phyloP scores from a whole-genome alignment of 257 asterid species.

The Ophiorrhiza pumila region DNA sequence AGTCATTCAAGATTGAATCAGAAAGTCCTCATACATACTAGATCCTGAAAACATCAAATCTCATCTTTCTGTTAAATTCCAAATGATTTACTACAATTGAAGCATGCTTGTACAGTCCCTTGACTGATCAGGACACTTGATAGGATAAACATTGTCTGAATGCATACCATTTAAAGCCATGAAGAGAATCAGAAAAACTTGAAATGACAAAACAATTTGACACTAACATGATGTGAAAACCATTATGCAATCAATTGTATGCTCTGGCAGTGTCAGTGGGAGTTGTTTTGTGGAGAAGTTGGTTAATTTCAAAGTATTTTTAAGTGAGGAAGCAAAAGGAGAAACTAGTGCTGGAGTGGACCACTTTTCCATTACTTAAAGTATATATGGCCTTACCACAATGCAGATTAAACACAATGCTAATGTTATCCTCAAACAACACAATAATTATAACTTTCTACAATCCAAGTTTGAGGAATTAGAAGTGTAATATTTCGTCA shows the following conservation, averaged over 20 bases:
- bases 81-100: not conserved
- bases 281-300: not conserved
- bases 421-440: not conserved
- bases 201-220: not conserved
- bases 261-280: not conserved
- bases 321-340: conserved; percentile 1
- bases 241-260: not conserved
- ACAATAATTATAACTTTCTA: not conserved
- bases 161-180: not conserved
- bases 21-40: not conserved
- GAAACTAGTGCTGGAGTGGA: conserved; percentile 5
- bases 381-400: conserved; percentile 3
- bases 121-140: not conserved
- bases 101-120: not conserved
- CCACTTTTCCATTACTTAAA: conserved; percentile 10
- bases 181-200: not conserved
- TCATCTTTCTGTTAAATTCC: not conserved
- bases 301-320: not conserved
- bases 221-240: not conserved
- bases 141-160: not conserved
- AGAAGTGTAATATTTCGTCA: conserved; percentile 11
- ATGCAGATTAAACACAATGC: conserved; percentile 7
- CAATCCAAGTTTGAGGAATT: not conserved
- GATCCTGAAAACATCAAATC: too few relatives aligned
- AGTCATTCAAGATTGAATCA: not conserved